These are phyloP conservation scores for Ramalina intermedia DNA, from an alignment of 495 filamentous ascomycete genomes.

Conservation along the genomic window DNA sequence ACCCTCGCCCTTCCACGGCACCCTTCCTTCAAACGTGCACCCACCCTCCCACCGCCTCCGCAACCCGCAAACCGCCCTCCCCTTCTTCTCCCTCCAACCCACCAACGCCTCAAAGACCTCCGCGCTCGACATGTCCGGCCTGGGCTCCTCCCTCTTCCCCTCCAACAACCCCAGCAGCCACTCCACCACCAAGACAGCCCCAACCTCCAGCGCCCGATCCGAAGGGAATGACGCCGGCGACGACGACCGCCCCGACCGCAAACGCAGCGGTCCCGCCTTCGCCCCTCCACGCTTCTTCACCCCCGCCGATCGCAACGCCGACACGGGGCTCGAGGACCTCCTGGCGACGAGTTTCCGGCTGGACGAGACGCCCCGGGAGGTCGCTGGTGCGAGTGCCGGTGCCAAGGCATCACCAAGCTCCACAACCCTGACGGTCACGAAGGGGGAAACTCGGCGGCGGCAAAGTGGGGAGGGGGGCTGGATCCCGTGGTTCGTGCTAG, in stretches of 20 bases:
- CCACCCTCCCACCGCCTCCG: conserved; percentile 48
- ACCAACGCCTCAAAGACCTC: conserved; percentile 23
- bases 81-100: conserved; percentile 23
- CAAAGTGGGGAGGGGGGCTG: too few relatives aligned
- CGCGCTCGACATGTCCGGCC: conserved; percentile 26
- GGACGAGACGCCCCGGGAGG: conserved; percentile 24
- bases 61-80: conserved; percentile 40
- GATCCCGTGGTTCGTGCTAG: too few relatives aligned
- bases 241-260: conserved; percentile 7
- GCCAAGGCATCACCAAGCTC: too few relatives aligned
- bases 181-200: too few relatives aligned
- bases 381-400: neutral
- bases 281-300: conserved; percentile 39
- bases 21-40: conserved; percentile 49
- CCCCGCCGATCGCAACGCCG: conserved; percentile 21
- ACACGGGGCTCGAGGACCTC: conserved; percentile 33
- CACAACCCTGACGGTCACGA: too few relatives aligned
- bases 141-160: neutral
- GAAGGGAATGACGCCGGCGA: neutral
- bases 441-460: too few relatives aligned
- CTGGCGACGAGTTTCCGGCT: conserved; percentile 31
- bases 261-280: conserved; percentile 24
- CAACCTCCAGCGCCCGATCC: too few relatives aligned
- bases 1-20: conserved; percentile 43
- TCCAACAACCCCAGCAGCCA: too few relatives aligned